phyloP scores from a whole-genome alignment of 768 basidiomycete genomes.

The Pleurotus ostreatus region DNA sequence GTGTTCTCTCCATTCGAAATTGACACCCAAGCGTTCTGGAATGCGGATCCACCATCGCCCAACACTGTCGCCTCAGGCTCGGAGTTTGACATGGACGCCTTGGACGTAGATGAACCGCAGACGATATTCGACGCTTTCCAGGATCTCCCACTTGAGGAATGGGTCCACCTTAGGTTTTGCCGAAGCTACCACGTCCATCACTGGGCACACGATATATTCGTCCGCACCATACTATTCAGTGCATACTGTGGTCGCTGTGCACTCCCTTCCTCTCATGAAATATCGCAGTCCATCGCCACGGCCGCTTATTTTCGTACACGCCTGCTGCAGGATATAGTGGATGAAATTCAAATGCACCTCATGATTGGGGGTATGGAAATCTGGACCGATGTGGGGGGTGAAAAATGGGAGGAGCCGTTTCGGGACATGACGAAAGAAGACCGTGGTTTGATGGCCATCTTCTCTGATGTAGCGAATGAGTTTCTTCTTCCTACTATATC shows the following conservation, averaged over 20 bases:
- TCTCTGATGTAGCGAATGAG: conserved; percentile 10
- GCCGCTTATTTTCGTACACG: not conserved
- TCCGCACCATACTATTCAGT: conserved; percentile 14
- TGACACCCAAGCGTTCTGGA: conserved; percentile 15
- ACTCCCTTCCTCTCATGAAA: conserved; percentile 6
- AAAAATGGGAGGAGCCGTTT: conserved; percentile 9
- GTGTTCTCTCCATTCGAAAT: conserved; percentile 15
- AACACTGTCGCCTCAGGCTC: not conserved
- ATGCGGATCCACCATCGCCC: conserved; percentile 16
- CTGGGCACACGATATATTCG: conserved; percentile 15
- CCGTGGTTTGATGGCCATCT: conserved; percentile 7
- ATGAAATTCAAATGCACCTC: not conserved
- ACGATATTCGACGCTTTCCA: conserved; percentile 8
- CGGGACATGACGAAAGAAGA: conserved; percentile 9
- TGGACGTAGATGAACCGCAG: not conserved
- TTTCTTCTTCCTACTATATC: not conserved
- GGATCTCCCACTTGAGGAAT: conserved; percentile 14
- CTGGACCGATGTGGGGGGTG: conserved; percentile 4
- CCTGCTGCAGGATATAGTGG: not conserved
- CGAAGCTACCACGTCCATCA: conserved; percentile 12
- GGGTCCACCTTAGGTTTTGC: conserved; percentile 17
- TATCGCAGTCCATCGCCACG: not conserved
- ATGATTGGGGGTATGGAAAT: not conserved
- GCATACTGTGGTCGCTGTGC: conserved; percentile 9
- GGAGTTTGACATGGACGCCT: conserved; percentile 1